Percentiles rank a stretch among this genome's conserved stretches.
Evolutionary conservation across 192 early-diverging fungal species (phyloP).

Genomic region (Borealophlyctis nickersoniae): DNA sequence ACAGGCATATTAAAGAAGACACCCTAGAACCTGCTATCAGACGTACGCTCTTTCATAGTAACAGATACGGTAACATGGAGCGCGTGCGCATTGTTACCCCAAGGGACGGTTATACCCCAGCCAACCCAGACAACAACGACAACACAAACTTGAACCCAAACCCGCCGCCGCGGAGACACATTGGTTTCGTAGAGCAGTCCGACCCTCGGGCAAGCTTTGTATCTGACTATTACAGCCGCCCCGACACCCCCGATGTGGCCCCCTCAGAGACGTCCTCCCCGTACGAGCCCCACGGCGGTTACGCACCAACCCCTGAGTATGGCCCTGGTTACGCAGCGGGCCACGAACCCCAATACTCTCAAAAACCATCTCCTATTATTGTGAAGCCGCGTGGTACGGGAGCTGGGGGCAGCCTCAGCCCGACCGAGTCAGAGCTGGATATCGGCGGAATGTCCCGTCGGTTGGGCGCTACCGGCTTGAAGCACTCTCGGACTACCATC

Average conservation of each 20-base stretch:
- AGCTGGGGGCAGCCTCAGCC: not conserved
- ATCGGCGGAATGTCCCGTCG: not conserved
- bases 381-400: not conserved
- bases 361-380: not conserved
- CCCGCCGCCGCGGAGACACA: too few species aligned
- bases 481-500: slow-evolving; percentile 9
- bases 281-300: not conserved
- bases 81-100: too few species aligned
- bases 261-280: not conserved
- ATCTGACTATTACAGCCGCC: not conserved
- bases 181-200: slow-evolving; percentile 10
- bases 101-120: too few species aligned
- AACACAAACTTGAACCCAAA: too few species aligned
- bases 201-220: slow-evolving; percentile 13
- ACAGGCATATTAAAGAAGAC: too few species aligned
- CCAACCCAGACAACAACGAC: too few species aligned
- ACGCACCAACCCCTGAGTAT: not conserved
- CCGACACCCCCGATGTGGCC: not conserved
- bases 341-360: not conserved
- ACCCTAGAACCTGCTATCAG: too few species aligned
- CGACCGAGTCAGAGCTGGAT: not conserved
- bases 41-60: too few species aligned
- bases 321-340: not conserved
- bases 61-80: too few species aligned
- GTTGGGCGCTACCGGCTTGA: not conserved